phyloP scores from a whole-genome alignment of 1,284 basidiomycete genomes.

The Leccinum fallax region DNA sequence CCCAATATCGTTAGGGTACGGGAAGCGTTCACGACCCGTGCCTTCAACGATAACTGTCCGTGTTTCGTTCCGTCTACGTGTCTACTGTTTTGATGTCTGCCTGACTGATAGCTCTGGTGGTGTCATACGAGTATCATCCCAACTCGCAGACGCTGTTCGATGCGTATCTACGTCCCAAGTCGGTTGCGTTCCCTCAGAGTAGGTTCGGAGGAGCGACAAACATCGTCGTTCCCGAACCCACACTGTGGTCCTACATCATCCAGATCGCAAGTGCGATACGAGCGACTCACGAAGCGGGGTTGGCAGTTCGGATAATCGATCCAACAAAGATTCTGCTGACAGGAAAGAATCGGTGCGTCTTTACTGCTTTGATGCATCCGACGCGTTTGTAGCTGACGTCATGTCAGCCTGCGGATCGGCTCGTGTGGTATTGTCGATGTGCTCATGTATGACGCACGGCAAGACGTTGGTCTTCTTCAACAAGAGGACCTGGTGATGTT shows the following conservation, averaged over 20 bases:
- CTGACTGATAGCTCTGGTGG: slow-evolving; percentile 73
- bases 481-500: slow-evolving; percentile 91
- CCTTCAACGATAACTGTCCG: slow-evolving; percentile 92
- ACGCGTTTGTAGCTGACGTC: slow-evolving; percentile 3
- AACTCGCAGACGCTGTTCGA: slow-evolving; percentile 85
- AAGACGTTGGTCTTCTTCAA: slow-evolving; percentile 64
- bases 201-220: slow-evolving; percentile 42
- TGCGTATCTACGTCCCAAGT: slow-evolving; percentile 56
- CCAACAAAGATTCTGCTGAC: slow-evolving; percentile 89
- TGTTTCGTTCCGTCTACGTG: slow-evolving; percentile 17
- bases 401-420: slow-evolving; percentile 69
- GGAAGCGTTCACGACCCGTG: slow-evolving; percentile 95
- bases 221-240: slow-evolving; percentile 69
- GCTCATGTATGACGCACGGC: slow-evolving; percentile 70
- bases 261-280: slow-evolving; percentile 91
- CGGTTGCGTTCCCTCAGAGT: slow-evolving; percentile 45
- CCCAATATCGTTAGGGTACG: slow-evolving; percentile 85
- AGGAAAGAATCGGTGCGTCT: slow-evolving; percentile 78
- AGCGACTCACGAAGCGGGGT: slow-evolving; percentile 79
- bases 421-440: slow-evolving; percentile 88
- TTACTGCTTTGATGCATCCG: not conserved
- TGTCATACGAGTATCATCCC: slow-evolving; percentile 92
- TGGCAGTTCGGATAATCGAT: slow-evolving; percentile 86
- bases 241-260: slow-evolving; percentile 94
- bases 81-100: slow-evolving; percentile 13